Conservation (phyloP, 805 yeast species). For the Starmerella gropengiesseri region DNA sequence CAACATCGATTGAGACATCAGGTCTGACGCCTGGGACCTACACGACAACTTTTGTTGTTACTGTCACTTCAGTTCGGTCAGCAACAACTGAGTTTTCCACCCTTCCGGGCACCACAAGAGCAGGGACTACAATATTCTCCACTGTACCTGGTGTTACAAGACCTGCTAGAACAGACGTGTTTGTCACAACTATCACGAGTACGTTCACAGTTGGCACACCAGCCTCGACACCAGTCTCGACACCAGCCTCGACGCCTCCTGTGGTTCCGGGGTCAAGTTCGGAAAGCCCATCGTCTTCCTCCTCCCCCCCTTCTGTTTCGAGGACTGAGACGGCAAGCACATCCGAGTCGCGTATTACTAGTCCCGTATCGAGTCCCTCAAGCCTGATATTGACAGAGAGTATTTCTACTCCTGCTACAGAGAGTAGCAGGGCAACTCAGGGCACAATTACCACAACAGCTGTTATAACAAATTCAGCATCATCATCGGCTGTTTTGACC, state of each 20-base stretch:
- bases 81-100: conserved; percentile 6
- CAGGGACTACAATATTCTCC: conserved; percentile 1
- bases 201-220: conserved; percentile 2
- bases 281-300: too few relatives aligned
- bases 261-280: neutral
- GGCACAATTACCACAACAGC: too few relatives aligned
- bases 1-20: conserved; percentile 6
- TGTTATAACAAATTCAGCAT: too few relatives aligned
- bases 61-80: neutral
- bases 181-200: conserved; percentile 2
- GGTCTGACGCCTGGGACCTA: conserved; percentile 6
- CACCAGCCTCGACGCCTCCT: too few relatives aligned
- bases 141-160: neutral
- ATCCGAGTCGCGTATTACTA: too few relatives aligned
- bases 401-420: too few relatives aligned
- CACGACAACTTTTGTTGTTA: neutral
- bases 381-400: too few relatives aligned
- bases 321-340: too few relatives aligned
- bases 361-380: too few relatives aligned
- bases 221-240: neutral
- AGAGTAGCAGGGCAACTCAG: too few relatives aligned
- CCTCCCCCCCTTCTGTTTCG: too few relatives aligned
- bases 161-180: neutral
- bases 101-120: conserved; percentile 13
- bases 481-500: too few relatives aligned